Conservation (phyloP, 2,329 filamentous ascomycete species). For the Beauveria bassiana region DNA sequence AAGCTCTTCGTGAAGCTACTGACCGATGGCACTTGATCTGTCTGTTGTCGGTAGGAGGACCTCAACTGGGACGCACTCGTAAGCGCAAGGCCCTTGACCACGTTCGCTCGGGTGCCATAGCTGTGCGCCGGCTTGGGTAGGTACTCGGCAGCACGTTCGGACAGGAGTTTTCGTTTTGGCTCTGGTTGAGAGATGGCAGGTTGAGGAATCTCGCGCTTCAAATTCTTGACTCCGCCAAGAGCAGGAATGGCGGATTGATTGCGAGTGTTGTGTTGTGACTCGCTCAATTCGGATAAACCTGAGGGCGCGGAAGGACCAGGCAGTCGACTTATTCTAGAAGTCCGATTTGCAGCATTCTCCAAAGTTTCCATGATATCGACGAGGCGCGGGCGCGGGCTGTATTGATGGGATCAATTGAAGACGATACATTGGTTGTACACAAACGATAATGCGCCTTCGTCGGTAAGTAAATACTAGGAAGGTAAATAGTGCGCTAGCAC, state of each 20-base stretch:
- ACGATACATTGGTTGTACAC: neutral
- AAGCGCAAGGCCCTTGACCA: slow-evolving; percentile 37
- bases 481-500: neutral
- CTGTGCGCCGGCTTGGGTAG: slow-evolving; percentile 30
- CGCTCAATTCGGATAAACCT: slow-evolving; percentile 46
- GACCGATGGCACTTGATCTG: slow-evolving; percentile 20
- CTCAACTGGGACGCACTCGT: slow-evolving; percentile 4
- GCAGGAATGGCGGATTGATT: slow-evolving; percentile 34
- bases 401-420: neutral
- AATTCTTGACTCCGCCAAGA: slow-evolving; percentile 29
- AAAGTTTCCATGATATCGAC: slow-evolving; percentile 7
- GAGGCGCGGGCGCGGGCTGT: neutral
- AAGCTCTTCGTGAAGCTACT: slow-evolving; percentile 50
- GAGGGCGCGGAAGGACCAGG: slow-evolving; percentile 9
- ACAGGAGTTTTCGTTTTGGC: slow-evolving; percentile 52
- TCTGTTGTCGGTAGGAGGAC: slow-evolving; percentile 32
- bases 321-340: slow-evolving; percentile 9
- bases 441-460: neutral
- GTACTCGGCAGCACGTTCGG: slow-evolving; percentile 48
- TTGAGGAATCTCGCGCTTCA: slow-evolving; percentile 45
- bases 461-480: no score
- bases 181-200: slow-evolving; percentile 43
- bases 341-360: slow-evolving; percentile 6
- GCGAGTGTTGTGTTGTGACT: slow-evolving; percentile 54
- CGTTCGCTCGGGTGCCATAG: slow-evolving; percentile 34